Percentiles rank a stretch among this genome's conserved stretches.
These are phyloP conservation scores for Cavenderia fasciculata DNA, from an alignment of 78 protist genomes.

Conservation along the genomic window DNA sequence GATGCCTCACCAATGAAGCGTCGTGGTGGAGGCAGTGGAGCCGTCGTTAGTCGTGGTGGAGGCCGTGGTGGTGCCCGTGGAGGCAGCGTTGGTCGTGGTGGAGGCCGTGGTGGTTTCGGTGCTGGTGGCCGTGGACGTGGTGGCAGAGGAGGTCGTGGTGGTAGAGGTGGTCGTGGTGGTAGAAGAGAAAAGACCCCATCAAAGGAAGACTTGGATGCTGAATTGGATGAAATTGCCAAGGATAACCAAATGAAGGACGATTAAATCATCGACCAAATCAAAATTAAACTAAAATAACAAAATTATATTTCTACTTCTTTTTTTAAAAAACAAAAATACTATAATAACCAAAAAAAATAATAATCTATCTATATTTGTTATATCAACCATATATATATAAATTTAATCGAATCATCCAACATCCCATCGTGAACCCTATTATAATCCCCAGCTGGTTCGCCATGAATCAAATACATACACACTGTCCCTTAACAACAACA, in stretches of 20 bases:
- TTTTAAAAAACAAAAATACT: too few species aligned
- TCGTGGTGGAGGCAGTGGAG: conserved; percentile 13
- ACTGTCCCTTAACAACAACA: too few species aligned
- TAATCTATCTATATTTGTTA: too few species aligned
- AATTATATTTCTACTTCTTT: too few species aligned
- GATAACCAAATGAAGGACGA: conserved; percentile 39
- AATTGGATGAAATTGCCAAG: conserved; percentile 22
- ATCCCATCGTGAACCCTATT: too few species aligned
- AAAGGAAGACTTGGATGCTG: conserved; percentile 52
- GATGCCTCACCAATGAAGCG: not conserved
- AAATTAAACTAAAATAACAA: too few species aligned
- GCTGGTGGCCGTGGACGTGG: conserved; percentile 35
- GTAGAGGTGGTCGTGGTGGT: conserved; percentile 24
- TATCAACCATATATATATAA: too few species aligned
- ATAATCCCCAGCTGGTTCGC: too few species aligned
- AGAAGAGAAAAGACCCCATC: conserved; percentile 66
- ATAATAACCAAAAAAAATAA: too few species aligned
- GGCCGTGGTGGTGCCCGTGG: conserved; percentile 36
- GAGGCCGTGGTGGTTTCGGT: conserved; percentile 48
- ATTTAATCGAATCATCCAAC: too few species aligned
- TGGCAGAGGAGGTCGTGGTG: conserved; percentile 43
- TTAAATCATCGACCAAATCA: too few species aligned
- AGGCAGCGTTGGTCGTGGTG: conserved; percentile 23
- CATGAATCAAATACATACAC: too few species aligned
- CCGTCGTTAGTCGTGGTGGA: not conserved